Conservation (phyloP, 768 basidiomycete genomes). For the Mycena latifolia region DNA sequence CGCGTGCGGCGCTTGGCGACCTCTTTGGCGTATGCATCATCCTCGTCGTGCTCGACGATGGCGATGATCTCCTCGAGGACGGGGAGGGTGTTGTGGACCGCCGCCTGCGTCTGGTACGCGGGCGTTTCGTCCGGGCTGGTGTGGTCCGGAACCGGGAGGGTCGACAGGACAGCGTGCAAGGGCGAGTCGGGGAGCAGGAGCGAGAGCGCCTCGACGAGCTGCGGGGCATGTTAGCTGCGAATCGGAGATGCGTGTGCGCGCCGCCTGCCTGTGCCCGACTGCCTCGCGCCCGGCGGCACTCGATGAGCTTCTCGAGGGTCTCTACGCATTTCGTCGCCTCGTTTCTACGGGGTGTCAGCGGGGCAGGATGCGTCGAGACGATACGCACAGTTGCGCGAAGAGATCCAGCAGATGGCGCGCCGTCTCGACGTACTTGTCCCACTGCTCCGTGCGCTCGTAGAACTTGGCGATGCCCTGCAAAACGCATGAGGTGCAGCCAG, state of each 20-base stretch:
- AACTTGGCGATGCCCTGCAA: constrained; percentile 79
- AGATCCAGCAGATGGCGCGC: constrained; percentile 70
- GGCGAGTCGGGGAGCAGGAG: constrained; percentile 83
- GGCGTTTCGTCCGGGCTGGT: constrained; percentile 78
- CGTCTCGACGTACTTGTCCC: constrained; percentile 67
- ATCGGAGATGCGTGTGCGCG: constrained; percentile 22
- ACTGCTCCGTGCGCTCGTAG: constrained; percentile 73
- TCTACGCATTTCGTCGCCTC: constrained; percentile 88
- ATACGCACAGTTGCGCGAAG: constrained; percentile 65
- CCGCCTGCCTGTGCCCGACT: constrained; percentile 69
- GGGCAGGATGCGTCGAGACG: not conserved
- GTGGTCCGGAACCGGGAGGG: constrained; percentile 80
- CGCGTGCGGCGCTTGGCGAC: constrained; percentile 84
- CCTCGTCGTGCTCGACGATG: constrained; percentile 75
- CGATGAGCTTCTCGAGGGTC: constrained; percentile 80
- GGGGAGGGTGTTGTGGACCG: constrained; percentile 78
- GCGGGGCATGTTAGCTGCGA: constrained; percentile 13
- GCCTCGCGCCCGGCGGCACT: constrained; percentile 71
- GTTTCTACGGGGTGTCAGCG: constrained; percentile 55
- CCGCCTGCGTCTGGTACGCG: constrained; percentile 66
- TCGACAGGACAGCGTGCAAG: constrained; percentile 69
- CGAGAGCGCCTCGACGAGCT: constrained; percentile 78
- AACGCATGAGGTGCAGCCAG: constrained; percentile 20
- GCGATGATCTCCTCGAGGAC: constrained; percentile 78
- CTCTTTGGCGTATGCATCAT: constrained; percentile 68